Evolutionary conservation across 1,284 basidiomycete species (phyloP).

Genomic region (Rhodofomes roseus): DNA sequence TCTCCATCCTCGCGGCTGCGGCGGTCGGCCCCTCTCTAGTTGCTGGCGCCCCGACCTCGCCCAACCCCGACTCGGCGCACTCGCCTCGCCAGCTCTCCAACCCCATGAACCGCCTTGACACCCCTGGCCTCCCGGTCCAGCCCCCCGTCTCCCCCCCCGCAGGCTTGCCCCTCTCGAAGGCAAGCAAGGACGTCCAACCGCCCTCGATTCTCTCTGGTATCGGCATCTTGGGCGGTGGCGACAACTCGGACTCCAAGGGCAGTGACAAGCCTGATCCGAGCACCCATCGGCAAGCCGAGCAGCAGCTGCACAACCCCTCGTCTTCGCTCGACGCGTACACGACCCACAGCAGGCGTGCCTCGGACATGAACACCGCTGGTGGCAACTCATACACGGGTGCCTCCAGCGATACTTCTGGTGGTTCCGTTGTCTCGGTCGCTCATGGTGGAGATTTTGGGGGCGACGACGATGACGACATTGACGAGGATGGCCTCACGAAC

Average conservation of each 20-base stretch:
- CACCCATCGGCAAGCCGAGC: slow-evolving; percentile 5
- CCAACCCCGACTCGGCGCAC: slow-evolving; percentile 14
- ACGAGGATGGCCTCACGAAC: neutral
- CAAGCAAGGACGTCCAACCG: neutral
- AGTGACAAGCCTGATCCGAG: neutral
- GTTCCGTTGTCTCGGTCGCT: slow-evolving; percentile 5
- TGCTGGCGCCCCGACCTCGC: slow-evolving; percentile 23
- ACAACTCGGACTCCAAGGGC: neutral
- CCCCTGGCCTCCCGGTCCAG: neutral
- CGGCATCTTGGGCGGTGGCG: neutral
- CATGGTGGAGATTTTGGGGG: slow-evolving; percentile 9
- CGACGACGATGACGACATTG: neutral
- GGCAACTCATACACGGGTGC: slow-evolving; percentile 23
- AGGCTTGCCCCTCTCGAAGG: too few species aligned
- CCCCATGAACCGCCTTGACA: neutral
- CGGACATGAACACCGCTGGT: slow-evolving; percentile 16
- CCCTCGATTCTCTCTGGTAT: neutral
- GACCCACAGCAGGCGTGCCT: slow-evolving; percentile 9
- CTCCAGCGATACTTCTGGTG: slow-evolving; percentile 11
- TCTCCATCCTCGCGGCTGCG: slow-evolving; percentile 25
- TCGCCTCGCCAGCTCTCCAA: slow-evolving; percentile 2
- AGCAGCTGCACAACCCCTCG: slow-evolving; percentile 7
- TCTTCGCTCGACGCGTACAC: slow-evolving; percentile 6
- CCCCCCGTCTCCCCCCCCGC: neutral
- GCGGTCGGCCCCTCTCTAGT: slow-evolving; percentile 30